Conservation (phyloP, 1,284 basidiomycete species). For the Malassezia furfur region DNA sequence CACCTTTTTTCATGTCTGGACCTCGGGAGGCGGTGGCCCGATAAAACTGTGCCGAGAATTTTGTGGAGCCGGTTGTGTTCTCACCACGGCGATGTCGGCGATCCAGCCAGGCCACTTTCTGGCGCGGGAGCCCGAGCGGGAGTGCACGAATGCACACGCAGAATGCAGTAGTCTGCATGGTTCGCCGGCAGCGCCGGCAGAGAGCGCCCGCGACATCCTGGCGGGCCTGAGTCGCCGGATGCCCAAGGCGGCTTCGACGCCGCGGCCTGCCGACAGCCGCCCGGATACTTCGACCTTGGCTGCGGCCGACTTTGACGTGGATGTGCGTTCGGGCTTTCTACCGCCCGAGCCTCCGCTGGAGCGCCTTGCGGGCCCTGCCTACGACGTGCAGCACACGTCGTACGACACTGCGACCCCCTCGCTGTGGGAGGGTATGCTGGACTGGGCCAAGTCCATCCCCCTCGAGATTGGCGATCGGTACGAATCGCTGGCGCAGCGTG, state of each 20-base stretch:
- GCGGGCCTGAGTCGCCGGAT: background rate
- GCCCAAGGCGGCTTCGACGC: background rate
- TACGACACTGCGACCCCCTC: slow-evolving; percentile 50
- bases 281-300: slow-evolving; percentile 73
- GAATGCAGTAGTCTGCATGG: too few species aligned
- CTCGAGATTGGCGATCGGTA: slow-evolving; percentile 20
- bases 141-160: too few species aligned
- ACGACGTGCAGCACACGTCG: background rate
- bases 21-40: too few species aligned
- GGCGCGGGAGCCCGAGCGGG: background rate
- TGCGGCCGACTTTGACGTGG: slow-evolving; percentile 88
- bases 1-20: too few species aligned
- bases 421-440: slow-evolving; percentile 59
- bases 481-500: background rate
- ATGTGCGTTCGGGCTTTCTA: slow-evolving; percentile 82
- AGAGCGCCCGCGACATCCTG: background rate
- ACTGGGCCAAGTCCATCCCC: slow-evolving; percentile 50
- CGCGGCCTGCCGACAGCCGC: slow-evolving; percentile 11
- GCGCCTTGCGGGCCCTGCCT: slow-evolving; percentile 54
- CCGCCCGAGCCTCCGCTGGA: slow-evolving; percentile 66
- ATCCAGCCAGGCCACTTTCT: background rate
- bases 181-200: too few species aligned
- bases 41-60: too few species aligned
- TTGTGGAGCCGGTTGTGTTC: too few species aligned
- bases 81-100: background rate